Evolutionary conservation across 371 early-diverging fungal genomes (phyloP), one percentile per base, ranked within the genome.

Genomic region (Amoeboaphelidium protococcarum): DNA sequence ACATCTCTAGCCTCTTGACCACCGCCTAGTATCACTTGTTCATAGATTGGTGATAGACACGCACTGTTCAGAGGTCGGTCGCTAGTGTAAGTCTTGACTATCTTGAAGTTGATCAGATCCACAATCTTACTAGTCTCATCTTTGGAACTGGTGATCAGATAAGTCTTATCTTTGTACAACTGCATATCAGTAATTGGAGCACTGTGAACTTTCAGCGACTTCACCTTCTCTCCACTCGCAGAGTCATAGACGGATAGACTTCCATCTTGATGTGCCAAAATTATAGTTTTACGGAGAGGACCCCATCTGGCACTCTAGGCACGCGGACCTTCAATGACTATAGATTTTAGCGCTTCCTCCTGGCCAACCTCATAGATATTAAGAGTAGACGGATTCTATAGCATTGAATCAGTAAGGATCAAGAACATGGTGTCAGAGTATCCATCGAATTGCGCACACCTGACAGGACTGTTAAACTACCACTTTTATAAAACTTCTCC

Each of bases 41-140:
- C 62, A 16, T 58, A 54, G 40, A 74, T 69, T 40, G 95, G 89
- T 23, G 88, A 89, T 43, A 97, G 68, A 6, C 82, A 63, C 2
- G 98, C 96, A 26, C 89, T 78, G 69, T 98, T 99, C 52, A 98
- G 76, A 20, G 92, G 90, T 22, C 94, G 82, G 54, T 92, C 91
- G 4, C 89, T 77, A 42, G 67, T 58, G 67, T 78, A 98, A 40
- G 62, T 66, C 68, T 92, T 92, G 58, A 90, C 65, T 21, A 69
- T 61, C 45, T 74, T 68, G 41, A 98, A 71, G 13, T 82, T 78
- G 52, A 71, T 68, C 24, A 82, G 62, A 62, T 95, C 95, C 49
- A 84, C 65, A 50, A 99, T 72, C 58, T 82, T 76, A 23, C 94
- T 78, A 3, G 79, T 75, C 65, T 82, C 78, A 72, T 99, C 99